phyloP scores from a whole-genome alignment of 306 rosid species.

The Morella rubra region DNA sequence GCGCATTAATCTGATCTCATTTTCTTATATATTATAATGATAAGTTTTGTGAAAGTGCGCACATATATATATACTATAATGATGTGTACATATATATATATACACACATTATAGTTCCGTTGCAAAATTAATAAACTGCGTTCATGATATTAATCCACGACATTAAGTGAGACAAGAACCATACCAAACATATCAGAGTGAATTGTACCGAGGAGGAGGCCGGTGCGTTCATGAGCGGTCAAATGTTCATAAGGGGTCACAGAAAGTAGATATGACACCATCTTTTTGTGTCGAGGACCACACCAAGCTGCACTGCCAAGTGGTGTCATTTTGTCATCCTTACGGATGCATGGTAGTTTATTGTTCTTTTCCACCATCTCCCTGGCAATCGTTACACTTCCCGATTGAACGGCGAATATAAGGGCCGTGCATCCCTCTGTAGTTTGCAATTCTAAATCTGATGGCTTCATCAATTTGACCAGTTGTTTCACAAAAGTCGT shows the following conservation, averaged over 20 bases:
- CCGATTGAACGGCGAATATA: background rate
- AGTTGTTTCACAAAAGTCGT: background rate
- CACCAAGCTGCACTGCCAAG: background rate
- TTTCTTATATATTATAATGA: no score
- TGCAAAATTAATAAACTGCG: no score
- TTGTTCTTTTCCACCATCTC: background rate
- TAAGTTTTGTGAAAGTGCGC: background rate
- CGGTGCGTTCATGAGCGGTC: background rate
- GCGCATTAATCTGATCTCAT: background rate
- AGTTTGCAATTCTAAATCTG: background rate
- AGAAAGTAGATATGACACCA: conserved; percentile 1
- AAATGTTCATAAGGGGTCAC: background rate
- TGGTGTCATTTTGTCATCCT: background rate
- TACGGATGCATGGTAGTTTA: background rate
- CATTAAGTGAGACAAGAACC: background rate
- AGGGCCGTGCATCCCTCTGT: background rate
- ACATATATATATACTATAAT: background rate
- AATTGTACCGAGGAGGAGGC: conserved; percentile 10
- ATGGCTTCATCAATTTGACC: accelerated
- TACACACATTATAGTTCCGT: no score
- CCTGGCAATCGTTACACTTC: background rate
- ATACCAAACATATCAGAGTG: conserved; percentile 4
- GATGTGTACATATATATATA: no score
- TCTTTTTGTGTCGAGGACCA: background rate
- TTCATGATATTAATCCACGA: no score